Evolutionary conservation across 768 basidiomycete genomes (phyloP), one percentile per base, ranked within the genome.

Genomic region (Pleurotus ostreatus): DNA sequence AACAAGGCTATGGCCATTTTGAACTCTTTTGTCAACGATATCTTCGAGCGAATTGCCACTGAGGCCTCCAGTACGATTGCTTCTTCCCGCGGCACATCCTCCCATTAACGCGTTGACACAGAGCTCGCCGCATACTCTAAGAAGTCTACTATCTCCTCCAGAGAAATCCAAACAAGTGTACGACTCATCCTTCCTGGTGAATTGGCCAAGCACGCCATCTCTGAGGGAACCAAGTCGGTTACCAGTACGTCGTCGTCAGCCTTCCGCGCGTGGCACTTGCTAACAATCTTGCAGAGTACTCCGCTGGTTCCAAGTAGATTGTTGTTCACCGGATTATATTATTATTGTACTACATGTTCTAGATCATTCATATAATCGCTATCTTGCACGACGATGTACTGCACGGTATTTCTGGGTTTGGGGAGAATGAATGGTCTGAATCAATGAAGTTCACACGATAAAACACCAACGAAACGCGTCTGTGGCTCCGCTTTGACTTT

Each of bases 101-200:
- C 30, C 30, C 30, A 34, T 4, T 34, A 9, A 34, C 30, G 30
- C 30, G 30, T 34, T 34, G 30, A 11, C 58, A 53, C 64, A 93
- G 91, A 96, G 76, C 93, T 98, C 66, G 94, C 95, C 55, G 84
- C 92, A 1, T 98, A 98, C 82, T 97, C 95, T 55, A 96, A 98
- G 84, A 96, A 97, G 75, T 97, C 96, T 2, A 98, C 96, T 44
- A 98, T 98, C 71, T 96, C 95, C 16, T 97, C 94, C 20, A 91
- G 96, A 58, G 96, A 98, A 75, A 98, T 98, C 67, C 96, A 98
- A 75, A 98, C 96, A 26, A 82, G 92, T 40, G 95, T 97, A 49
- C 89, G 95, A 56, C 81, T 96, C 45, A 97, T 98, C 67, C 87
- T 98, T 23, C 94, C 95, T 59, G 96, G 94, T 74, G 95, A 98